Percentiles rank a stretch among this genome's conserved stretches.
Evolutionary conservation across 139 green algal genomes (phyloP).

Genomic region (Edaphochlamys debaryana): DNA sequence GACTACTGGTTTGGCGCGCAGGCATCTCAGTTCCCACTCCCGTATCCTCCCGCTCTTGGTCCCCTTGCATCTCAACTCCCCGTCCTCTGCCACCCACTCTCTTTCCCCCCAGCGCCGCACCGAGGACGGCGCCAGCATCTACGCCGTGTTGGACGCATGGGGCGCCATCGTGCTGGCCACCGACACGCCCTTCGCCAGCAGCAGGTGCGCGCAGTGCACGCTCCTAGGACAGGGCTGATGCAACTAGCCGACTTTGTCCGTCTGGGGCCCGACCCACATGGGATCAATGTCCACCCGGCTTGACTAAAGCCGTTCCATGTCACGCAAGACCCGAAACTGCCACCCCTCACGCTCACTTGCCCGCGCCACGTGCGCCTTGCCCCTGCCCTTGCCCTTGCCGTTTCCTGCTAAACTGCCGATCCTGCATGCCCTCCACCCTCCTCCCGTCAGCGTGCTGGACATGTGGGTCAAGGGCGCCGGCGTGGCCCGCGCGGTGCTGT

Average conservation of each 20-base stretch:
- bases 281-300: too few species aligned
- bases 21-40: too few species aligned
- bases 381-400: too few species aligned
- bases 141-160: constrained; percentile 47
- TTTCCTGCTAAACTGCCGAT: too few species aligned
- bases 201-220: constrained; percentile 2
- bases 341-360: too few species aligned
- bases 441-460: constrained; percentile 55
- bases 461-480: constrained; percentile 56
- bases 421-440: too few species aligned
- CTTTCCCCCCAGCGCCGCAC: constrained; percentile 18
- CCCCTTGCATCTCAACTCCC: not conserved
- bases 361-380: too few species aligned
- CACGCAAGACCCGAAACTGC: too few species aligned
- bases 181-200: constrained; percentile 27
- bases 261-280: not conserved
- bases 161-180: constrained; percentile 37
- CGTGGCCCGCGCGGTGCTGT: constrained; percentile 33
- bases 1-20: too few species aligned
- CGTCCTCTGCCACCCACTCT: not conserved
- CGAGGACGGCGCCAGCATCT: constrained; percentile 25
- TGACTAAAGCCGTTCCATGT: too few species aligned
- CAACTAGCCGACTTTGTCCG: not conserved
- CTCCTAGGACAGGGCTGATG: too few species aligned
- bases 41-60: too few species aligned